Conservation (phyloP, 345 rosid species). For the Anacardium occidentale region DNA sequence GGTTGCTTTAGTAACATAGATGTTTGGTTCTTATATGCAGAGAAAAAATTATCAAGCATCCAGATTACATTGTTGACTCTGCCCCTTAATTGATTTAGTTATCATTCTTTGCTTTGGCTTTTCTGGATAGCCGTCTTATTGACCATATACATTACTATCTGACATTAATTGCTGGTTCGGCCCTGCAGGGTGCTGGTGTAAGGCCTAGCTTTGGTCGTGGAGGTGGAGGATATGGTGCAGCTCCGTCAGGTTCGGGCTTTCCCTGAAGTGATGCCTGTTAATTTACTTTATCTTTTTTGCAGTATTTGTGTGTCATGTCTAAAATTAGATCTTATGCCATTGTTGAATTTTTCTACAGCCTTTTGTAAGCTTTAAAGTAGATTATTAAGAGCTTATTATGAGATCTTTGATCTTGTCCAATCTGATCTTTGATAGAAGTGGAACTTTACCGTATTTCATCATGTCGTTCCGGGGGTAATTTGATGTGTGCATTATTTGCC, state of each 20-base stretch:
- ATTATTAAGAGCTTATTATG: conserved; percentile 14
- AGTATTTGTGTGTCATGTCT: conserved; percentile 3
- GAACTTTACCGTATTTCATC: background rate
- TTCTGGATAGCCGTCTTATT: no score
- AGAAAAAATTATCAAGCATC: background rate
- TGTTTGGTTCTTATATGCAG: background rate
- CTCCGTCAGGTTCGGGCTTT: conserved; percentile 49
- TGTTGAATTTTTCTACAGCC: background rate
- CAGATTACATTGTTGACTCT: background rate
- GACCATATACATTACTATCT: no score
- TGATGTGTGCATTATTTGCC: no score
- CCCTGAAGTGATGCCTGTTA: conserved; percentile 32
- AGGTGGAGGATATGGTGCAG: conserved; percentile 55
- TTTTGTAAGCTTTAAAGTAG: conserved; percentile 10
- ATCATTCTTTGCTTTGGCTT: no score
- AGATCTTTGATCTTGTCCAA: conserved; percentile 10
- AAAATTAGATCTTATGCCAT: conserved; percentile 11
- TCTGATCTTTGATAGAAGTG: background rate
- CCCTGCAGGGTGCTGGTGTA: conserved; percentile 54
- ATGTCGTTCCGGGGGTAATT: background rate
- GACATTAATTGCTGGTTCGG: background rate
- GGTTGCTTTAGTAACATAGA: background rate
- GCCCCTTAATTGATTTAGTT: no score
- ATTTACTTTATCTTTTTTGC: conserved; percentile 1
- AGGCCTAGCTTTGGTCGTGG: conserved; percentile 84